phyloP scores from a whole-genome alignment of 2,329 filamentous ascomycete species.

The Dendryphion nanum region DNA sequence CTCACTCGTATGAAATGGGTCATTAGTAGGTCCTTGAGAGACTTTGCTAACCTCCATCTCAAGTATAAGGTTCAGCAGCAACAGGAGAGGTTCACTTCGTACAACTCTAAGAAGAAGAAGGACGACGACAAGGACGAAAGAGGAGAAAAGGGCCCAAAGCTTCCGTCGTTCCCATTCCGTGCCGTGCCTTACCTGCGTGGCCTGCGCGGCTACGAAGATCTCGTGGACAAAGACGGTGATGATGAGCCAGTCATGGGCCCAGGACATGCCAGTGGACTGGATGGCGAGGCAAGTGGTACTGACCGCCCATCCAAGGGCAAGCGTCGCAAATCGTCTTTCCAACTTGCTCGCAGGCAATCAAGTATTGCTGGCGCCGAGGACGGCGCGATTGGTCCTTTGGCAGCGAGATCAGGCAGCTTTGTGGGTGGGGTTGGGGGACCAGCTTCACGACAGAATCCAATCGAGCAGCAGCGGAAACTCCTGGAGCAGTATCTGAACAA shows the following conservation, averaged over 20 bases:
- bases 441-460: conserved; percentile 57
- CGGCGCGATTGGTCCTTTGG: conserved; percentile 20
- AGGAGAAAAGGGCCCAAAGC: conserved; percentile 57
- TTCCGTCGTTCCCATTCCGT: conserved; percentile 85
- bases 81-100: conserved; percentile 77
- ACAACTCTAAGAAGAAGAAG: conserved; percentile 28
- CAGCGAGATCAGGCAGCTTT: conserved; percentile 40
- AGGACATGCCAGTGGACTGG: conserved; percentile 54
- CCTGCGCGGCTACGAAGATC: conserved; percentile 63
- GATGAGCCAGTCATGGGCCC: conserved; percentile 63
- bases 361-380: conserved; percentile 45
- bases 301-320: conserved; percentile 57
- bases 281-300: conserved; percentile 67
- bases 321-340: conserved; percentile 57
- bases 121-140: conserved; percentile 20
- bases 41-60: conserved; percentile 89
- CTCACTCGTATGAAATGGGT: conserved; percentile 96
- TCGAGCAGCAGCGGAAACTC: conserved; percentile 77
- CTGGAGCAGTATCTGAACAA: conserved; percentile 88
- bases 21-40: conserved; percentile 79
- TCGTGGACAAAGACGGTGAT: conserved; percentile 70
- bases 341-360: conserved; percentile 58
- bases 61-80: conserved; percentile 88
- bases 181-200: conserved; percentile 87
- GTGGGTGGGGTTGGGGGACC: conserved; percentile 31